Conservation (phyloP, 345 rosid species). For the Aegle marmelos region DNA sequence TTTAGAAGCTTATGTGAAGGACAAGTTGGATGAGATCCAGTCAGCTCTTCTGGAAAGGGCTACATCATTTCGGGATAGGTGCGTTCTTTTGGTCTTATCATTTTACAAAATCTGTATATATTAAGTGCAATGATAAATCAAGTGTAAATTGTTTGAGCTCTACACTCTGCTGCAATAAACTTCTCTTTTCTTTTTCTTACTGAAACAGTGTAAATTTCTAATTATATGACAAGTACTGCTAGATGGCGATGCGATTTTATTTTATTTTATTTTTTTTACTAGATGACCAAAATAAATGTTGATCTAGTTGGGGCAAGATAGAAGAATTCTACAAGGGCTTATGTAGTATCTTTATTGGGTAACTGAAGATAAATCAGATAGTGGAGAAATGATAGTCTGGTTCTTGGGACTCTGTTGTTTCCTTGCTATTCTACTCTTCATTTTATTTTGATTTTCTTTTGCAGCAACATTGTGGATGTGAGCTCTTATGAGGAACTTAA, state of each 20-base stretch:
- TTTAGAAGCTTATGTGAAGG: slow-evolving; percentile 69
- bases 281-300: background rate
- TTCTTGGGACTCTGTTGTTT: background rate
- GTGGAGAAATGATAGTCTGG: background rate
- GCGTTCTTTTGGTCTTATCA: slow-evolving; percentile 8
- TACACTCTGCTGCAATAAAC: background rate
- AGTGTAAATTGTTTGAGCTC: background rate
- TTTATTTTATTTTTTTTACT: background rate
- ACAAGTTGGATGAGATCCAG: slow-evolving; percentile 89
- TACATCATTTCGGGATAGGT: slow-evolving; percentile 78
- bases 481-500: slow-evolving; percentile 81
- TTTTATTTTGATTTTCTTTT: slow-evolving; percentile 13
- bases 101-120: background rate
- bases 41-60: slow-evolving; percentile 71
- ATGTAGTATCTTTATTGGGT: background rate
- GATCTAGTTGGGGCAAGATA: background rate
- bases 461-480: slow-evolving; percentile 88
- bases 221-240: background rate
- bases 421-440: background rate
- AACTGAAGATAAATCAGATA: background rate
- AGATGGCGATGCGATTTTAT: background rate
- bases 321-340: background rate
- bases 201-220: background rate
- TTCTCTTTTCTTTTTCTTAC: background rate
- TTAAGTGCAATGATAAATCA: background rate